Percentiles rank a stretch among this genome's conserved stretches.
Evolutionary conservation across 2,329 filamentous ascomycete species (phyloP).

Genomic region (Penicillium psychrosexuale): DNA sequence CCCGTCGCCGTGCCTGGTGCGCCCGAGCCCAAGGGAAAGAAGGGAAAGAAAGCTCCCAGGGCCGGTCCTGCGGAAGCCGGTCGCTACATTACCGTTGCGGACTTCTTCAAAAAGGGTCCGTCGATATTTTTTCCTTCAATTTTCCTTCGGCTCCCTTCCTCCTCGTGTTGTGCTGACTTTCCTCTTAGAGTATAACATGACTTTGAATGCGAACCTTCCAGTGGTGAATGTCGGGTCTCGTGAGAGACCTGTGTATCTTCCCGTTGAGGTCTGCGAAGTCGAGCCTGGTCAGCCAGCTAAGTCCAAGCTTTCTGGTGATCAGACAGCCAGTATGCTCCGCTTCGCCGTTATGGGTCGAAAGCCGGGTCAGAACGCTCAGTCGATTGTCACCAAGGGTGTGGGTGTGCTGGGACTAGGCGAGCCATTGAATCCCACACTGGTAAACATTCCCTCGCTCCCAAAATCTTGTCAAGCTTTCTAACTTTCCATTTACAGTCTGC

Average conservation of each 20-base stretch:
- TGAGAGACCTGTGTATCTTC: slow-evolving; percentile 60
- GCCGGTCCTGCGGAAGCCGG: slow-evolving; percentile 33
- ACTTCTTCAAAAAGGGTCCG: slow-evolving; percentile 50
- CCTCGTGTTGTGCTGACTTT: not conserved
- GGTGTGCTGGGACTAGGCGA: slow-evolving; percentile 57
- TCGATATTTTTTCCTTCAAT: not conserved
- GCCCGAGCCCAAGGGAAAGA: slow-evolving; percentile 26
- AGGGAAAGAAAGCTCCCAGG: slow-evolving; percentile 25
- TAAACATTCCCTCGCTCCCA: slow-evolving; percentile 23
- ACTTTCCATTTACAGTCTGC: slow-evolving; percentile 27
- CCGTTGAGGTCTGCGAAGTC: slow-evolving; percentile 64
- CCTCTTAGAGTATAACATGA: slow-evolving; percentile 34
- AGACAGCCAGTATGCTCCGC: slow-evolving; percentile 67
- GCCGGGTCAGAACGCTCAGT: slow-evolving; percentile 64
- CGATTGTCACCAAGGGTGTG: slow-evolving; percentile 58
- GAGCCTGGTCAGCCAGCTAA: slow-evolving; percentile 63
- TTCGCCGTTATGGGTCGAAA: slow-evolving; percentile 61
- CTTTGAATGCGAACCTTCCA: slow-evolving; percentile 47
- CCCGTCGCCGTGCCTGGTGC: slow-evolving; percentile 3
- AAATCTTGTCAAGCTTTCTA: slow-evolving; percentile 20
- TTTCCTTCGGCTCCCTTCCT: not conserved
- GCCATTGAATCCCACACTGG: slow-evolving; percentile 44
- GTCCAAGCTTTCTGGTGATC: slow-evolving; percentile 56
- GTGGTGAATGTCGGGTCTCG: slow-evolving; percentile 64
- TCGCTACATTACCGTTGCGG: slow-evolving; percentile 51